Evolutionary conservation across 371 early-diverging fungal species (phyloP), one percentile per base, ranked within the genome.

Genomic region (Rhizomucor miehei): DNA sequence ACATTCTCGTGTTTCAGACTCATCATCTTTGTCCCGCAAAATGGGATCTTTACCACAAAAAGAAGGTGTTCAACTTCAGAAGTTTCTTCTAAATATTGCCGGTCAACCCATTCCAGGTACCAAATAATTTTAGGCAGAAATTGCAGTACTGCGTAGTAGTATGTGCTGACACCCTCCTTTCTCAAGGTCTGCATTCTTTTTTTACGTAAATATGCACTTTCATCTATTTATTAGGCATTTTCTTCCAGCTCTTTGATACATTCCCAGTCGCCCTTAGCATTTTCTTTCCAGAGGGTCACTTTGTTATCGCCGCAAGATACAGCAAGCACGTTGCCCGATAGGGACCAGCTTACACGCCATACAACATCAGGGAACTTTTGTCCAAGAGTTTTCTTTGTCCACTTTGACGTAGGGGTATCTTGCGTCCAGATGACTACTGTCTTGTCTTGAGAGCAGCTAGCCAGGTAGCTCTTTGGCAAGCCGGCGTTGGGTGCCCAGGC

Each of bases 341-440:
- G 66, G 16, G 94, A 94, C 97, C 97, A 98, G 75, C 92, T 92
- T 54, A 96, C 94, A 49, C 95, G 87, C 97, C 99, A 98, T 34
- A 98, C 92, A 14, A 92, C 97, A 73, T 98, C 99, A 25, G 91
- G 82, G 73, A 98, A 98, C 51, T 89, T 83, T n/a, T 89, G 90
- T 16, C 76, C 71, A 34, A 95, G 79, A 1, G 77, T 65, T 66
- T 81, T 87, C 59, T 88, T 88, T 17, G 75, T 82, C 93, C 93
- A 95, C 45, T 80, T 73, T 25, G 83, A 62, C 21, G 65, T 77
- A 44, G 78, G 84, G 49, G 68, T 77, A 43, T 94, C 92, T 62
- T 95, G 91, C 3, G 90, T 92, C 97, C 97, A 97, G 65, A 98
- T 92, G 40, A 90, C 61, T n/a, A 97, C 97, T 11, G 92, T 87